Base-by-base conservation (phyloP, 2,329 filamentous ascomycete genomes). In the Neocucurbitaria cava region DNA sequence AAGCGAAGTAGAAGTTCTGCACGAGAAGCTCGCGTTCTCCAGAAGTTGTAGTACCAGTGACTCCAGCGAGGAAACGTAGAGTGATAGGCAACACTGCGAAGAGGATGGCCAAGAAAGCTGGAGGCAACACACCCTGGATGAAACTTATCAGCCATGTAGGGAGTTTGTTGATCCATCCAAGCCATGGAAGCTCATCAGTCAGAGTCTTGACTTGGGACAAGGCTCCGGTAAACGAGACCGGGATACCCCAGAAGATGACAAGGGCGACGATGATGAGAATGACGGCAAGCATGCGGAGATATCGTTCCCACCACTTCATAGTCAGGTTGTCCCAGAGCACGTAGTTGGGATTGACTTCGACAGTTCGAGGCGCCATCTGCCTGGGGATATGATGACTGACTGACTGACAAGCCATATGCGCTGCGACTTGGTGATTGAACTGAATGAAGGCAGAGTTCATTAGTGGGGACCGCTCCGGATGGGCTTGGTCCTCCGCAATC, bases 401-500 rank as follows among this genome's bases (percentile, higher is more conserved):
- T 43, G 91, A 88, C 73, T 99, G 95, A 72, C 92, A 97, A 53
- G 94, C 95, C 95, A 99, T 98, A 69, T 99, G 95, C 0, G 95
- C 95, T 5, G 94, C 93, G 1, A 97, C 91, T 73, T 99, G 95
- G 70, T 97, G 90, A 70, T 99, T 96, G 82, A 99, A 99, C 72
- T 99, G 95, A 57, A 99, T 92, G 66, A 99, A 99, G 0, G 95
- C 95, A 0, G 94, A 96, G 68, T 91, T 96, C 92, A 97, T 96
- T 42, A 93, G 78, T 0, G 94, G 93, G 59, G 92, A 98, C 4
- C 89, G 87, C 62, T 97, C 93, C 0, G 90, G 89, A 44, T 95
- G 83, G 48, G 89, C 84, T 72, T 99, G 95, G 62, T 98, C 95
- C 40, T 89, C 81, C 65, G 97, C 93, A 49, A 99, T 97, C 72